Conservation (phyloP, 139 green algal species). For the Chlorella sp. region DNA sequence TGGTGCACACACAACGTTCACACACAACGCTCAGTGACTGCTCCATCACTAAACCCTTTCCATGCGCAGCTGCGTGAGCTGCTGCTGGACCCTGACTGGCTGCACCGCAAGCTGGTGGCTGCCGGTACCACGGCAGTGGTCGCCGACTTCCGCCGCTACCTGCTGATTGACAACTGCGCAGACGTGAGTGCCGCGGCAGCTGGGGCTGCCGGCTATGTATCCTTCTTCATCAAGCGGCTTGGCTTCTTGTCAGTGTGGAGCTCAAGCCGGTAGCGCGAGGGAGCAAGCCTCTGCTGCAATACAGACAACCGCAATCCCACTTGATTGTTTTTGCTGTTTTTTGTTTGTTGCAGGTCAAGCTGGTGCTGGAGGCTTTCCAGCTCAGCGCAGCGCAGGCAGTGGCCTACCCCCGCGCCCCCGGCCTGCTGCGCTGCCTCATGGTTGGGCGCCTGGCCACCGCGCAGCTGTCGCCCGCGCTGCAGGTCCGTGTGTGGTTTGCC, state of each 20-base stretch:
- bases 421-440: slow-evolving; percentile 84
- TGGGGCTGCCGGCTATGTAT: too few species aligned
- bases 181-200: slow-evolving; percentile 39
- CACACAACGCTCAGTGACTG: too few species aligned
- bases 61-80: slow-evolving; percentile 57
- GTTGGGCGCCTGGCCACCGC: slow-evolving; percentile 73
- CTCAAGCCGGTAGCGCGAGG: too few species aligned
- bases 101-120: slow-evolving; percentile 81
- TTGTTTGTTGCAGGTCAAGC: slow-evolving; percentile 30
- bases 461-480: slow-evolving; percentile 29
- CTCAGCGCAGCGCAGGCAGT: slow-evolving; percentile 75
- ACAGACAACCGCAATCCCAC: too few species aligned
- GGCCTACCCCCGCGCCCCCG: slow-evolving; percentile 58
- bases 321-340: too few species aligned
- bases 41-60: neutral
- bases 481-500: neutral
- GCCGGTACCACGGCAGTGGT: slow-evolving; percentile 74
- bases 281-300: too few species aligned
- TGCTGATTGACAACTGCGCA: slow-evolving; percentile 32
- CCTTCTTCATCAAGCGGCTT: too few species aligned
- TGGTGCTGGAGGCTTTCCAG: slow-evolving; percentile 82
- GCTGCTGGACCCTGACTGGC: slow-evolving; percentile 74
- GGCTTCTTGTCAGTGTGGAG: too few species aligned
- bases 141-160: slow-evolving; percentile 77
- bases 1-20: too few species aligned